Evolutionary conservation across 1,284 basidiomycete genomes (phyloP), one percentile per base, ranked within the genome.

Genomic region (Ganoderma meredithae): DNA sequence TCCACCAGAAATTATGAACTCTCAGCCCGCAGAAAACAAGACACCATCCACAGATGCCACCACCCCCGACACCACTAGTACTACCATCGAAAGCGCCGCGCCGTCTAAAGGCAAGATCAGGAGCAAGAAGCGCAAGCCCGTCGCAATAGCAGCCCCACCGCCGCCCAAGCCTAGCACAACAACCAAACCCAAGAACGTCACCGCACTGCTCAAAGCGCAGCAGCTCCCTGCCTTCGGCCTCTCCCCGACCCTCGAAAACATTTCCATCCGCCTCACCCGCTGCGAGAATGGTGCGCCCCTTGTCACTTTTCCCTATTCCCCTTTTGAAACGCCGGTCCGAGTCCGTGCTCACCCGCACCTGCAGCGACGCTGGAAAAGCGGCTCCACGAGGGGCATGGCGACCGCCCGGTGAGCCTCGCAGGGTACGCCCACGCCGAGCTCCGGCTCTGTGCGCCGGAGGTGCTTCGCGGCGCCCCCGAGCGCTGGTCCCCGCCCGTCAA

Each of bases 401-500:
- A 40, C 22, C 22, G 3, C 22, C 22, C 39, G 0, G 39, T n/a
- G 1, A 3, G 19, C 36, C 56, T 58, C 33, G 8, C 15, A 13
- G 39, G 43, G 3, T 41, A 60, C 36, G 15, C 5, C n/a, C 39
- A 60, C 22, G 19, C 58, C 22, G 36, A 15, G 22, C 58, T 36
- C 10, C 39, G 41, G 3, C 33, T 67, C 12, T 65, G 49, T 3
- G 27, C 70, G 3, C 72, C 72, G 2, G 72, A 73, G 27, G 59
- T 59, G 2, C 41, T 67, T 2, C 63, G 64, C 19, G 62, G 55
- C 19, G 31, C 67, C 22, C 41, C 61, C 36, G n/a, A 60, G 22
- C n/a, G 36, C 2, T 69, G 72, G 61, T 64, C 67, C 9, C 55
- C 62, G 1, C 52, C 69, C 4, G 25, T 64, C 47, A 70, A 73